Conservation (phyloP, 495 filamentous ascomycete genomes). For the Melanomma pulvis-pyrius region DNA sequence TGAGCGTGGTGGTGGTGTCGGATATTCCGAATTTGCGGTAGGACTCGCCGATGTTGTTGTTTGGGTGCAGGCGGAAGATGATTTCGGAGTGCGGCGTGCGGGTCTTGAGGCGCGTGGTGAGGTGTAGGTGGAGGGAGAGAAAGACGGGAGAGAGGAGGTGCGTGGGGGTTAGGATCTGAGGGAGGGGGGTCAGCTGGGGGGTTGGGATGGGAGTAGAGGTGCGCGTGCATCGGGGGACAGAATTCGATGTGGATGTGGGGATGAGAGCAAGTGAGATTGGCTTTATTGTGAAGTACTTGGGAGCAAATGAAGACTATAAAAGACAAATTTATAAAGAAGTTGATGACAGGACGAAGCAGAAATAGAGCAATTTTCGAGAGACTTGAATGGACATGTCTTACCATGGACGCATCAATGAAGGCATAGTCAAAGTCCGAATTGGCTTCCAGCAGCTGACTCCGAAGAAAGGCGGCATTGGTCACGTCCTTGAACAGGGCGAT, state of each 20-base stretch:
- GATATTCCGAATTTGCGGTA: constrained; percentile 85
- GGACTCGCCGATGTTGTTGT: constrained; percentile 90
- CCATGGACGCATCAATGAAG: constrained; percentile 79
- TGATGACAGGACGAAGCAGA: neutral
- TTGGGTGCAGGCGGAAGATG: constrained; percentile 77
- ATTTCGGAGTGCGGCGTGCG: constrained; percentile 93
- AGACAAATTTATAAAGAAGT: neutral
- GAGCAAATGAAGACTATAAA: neutral
- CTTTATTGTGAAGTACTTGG: neutral
- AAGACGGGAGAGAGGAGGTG: constrained; percentile 80
- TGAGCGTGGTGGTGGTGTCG: constrained; percentile 66
- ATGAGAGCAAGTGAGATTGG: too few relatives aligned
- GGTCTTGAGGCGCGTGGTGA: constrained; percentile 66
- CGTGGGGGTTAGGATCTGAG: constrained; percentile 63
- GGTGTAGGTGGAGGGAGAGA: constrained; percentile 69
- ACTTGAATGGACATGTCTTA: constrained; percentile 41
- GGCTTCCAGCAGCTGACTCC: constrained; percentile 75
- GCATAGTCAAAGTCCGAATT: constrained; percentile 90
- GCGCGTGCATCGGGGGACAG: constrained; percentile 5
- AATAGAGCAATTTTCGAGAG: neutral
- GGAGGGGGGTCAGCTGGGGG: neutral
- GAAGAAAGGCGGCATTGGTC: constrained; percentile 73
- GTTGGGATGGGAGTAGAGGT: neutral
- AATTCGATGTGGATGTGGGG: neutral
- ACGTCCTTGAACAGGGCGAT: constrained; percentile 75